Evolutionary conservation across 2,329 filamentous ascomycete species (phyloP).

Genomic region (Aotearoamyces nothofagi): DNA sequence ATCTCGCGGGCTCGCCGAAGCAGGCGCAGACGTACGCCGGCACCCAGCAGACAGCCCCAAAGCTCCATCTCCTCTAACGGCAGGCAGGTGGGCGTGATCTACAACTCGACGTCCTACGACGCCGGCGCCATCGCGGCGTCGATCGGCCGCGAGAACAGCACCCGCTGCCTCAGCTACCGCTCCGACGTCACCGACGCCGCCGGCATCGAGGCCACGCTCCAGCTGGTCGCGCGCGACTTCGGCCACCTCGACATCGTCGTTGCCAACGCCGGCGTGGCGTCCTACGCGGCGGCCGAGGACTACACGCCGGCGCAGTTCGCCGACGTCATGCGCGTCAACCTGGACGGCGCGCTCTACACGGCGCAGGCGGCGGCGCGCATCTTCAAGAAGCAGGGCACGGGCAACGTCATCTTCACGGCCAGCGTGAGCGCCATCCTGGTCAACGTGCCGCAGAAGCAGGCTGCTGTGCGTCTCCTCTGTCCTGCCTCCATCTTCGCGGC

Average conservation of each 20-base stretch:
- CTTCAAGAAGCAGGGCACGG: conserved; percentile 44
- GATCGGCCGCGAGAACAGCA: conserved; percentile 2
- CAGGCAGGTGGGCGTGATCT: too few relatives aligned
- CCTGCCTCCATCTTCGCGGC: too few relatives aligned
- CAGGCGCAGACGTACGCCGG: conserved; percentile 26
- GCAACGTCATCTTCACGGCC: conserved; percentile 57
- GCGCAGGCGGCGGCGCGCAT: conserved; percentile 49
- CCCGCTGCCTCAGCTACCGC: conserved; percentile 19
- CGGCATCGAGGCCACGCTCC: conserved; percentile 18
- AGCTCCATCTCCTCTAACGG: conserved; percentile 20
- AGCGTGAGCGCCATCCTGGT: conserved; percentile 70
- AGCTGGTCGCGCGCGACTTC: conserved; percentile 14
- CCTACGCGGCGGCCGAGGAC: too few relatives aligned
- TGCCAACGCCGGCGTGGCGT: conserved; percentile 20
- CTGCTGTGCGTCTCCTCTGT: too few relatives aligned
- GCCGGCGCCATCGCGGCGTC: conserved; percentile 14
- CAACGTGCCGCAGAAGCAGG: conserved; percentile 72
- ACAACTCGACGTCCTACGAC: conserved; percentile 12
- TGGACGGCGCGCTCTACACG: conserved; percentile 62
- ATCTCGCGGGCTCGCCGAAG: conserved; percentile 26
- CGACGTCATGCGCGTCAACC: conserved; percentile 63
- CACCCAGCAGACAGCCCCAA: too few relatives aligned
- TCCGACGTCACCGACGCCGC: conserved; percentile 21
- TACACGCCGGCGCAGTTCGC: too few relatives aligned
- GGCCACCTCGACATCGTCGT: conserved; percentile 26